Evolutionary conservation across 495 filamentous ascomycete genomes (phyloP), one percentile per base, ranked within the genome.

Genomic region (Hypoxylon rickii): DNA sequence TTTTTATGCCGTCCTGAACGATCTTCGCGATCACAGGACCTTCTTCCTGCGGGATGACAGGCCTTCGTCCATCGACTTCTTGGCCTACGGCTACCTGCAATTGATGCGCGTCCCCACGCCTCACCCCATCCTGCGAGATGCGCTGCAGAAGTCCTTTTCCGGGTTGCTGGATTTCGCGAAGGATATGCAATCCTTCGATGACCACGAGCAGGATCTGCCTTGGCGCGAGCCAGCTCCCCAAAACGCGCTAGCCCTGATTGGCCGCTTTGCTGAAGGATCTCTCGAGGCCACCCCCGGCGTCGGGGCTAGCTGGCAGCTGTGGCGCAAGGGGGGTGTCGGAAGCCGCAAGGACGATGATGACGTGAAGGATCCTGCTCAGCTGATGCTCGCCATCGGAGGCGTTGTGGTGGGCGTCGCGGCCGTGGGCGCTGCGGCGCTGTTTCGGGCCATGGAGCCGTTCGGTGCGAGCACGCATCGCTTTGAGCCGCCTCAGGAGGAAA

Each of bases 11-110:
- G 86, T 92, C 0, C 62, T 96, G 16, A 77, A 82, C 32, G 76
- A 80, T 18, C 79, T 89, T 41, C 76, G 91, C 3, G 79, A 74
- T 6, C 42, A 57, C 10, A 64, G 83, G 61, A 33, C 63, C 7
- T 86, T 76, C 60, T 67, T 88, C 13, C 72, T 92, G 1, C 72
- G 73, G 5, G 69, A 73, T 11, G 18, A 44, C 0, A 56, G 66
- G 2, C 77, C 83, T 3, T 79, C 82, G n/a, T 85, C 77, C 41
- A 69, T 90, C n/a, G 87, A 96, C 70, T 96, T 89, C 66, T 61
- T 96, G 19, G 86, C 82, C 1, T 76, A 88, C 51, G 94, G 84
- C 16, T 96, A 93, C 70, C 71, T 97, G 34, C 79, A 83, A 6
- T 69, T 97, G 34, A 87, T 88, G 70, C 71, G 89, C 2, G 76